Evolutionary conservation across 345 rosid species (phyloP).

Genomic region (Populus davidiana): DNA sequence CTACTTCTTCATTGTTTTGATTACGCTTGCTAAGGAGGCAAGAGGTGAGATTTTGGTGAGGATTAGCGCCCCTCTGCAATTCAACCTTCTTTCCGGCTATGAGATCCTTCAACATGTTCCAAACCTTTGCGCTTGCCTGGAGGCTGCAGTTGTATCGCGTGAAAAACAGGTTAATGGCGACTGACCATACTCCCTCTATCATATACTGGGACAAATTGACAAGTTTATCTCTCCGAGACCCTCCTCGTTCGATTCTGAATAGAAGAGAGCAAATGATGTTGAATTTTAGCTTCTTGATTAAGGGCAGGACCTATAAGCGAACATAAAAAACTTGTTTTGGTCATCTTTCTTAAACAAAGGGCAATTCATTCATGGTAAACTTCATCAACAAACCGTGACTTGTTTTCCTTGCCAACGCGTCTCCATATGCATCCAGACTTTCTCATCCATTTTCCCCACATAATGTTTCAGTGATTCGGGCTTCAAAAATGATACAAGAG

Average conservation of each 20-base stretch:
- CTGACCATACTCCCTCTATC: constrained; percentile 46
- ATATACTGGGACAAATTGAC: constrained; percentile 28
- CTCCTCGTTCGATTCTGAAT: constrained; percentile 39
- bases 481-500: constrained; percentile 42
- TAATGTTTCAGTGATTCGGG: constrained; percentile 57
- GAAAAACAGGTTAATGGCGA: constrained; percentile 47
- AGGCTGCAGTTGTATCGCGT: constrained; percentile 46
- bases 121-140: constrained; percentile 32
- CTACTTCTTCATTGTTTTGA: constrained; percentile 9
- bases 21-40: constrained; percentile 34
- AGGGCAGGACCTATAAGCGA: constrained; percentile 38
- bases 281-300: constrained; percentile 49
- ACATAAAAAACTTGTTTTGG: neutral
- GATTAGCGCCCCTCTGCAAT: constrained; percentile 25
- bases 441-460: constrained; percentile 47
- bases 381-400: neutral
- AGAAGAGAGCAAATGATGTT: constrained; percentile 45
- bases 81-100: constrained; percentile 33
- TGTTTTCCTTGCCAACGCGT: constrained; percentile 44
- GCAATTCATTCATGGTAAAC: neutral
- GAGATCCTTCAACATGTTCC: constrained; percentile 30
- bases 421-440: constrained; percentile 43
- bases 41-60: constrained; percentile 43
- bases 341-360: no score
- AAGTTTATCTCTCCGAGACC: constrained; percentile 29